Evolutionary conservation across 2,329 filamentous ascomycete genomes (phyloP).

Genomic region (Aspergillus brasiliensis): DNA sequence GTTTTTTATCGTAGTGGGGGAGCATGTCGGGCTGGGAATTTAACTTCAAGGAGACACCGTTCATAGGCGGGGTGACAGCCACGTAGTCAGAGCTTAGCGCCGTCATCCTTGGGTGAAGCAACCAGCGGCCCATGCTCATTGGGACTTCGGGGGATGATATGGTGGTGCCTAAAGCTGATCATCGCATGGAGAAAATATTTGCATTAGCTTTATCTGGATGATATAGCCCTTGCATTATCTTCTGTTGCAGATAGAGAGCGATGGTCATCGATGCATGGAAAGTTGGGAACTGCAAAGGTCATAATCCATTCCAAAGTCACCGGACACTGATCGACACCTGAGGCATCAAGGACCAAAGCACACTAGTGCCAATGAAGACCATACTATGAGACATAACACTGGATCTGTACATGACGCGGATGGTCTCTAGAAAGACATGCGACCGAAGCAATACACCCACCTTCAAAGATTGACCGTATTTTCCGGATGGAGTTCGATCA

Average conservation of each 20-base stretch:
- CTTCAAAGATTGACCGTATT: too few species aligned
- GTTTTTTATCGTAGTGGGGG: background rate
- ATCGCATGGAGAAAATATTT: background rate
- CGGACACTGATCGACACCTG: background rate
- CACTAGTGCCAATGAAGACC: too few species aligned
- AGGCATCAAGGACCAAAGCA: background rate
- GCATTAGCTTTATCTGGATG: background rate
- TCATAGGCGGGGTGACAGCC: background rate
- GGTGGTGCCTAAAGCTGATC: background rate
- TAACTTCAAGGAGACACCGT: background rate
- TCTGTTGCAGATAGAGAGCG: background rate
- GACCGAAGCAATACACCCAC: too few species aligned
- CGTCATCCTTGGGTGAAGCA: background rate
- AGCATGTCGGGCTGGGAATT: background rate
- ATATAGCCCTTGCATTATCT: conserved; percentile 1
- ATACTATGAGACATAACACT: too few species aligned
- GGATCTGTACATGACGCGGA: too few species aligned
- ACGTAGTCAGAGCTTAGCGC: background rate
- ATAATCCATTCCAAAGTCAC: background rate
- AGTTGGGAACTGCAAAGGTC: background rate
- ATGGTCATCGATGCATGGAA: background rate
- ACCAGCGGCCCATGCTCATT: background rate
- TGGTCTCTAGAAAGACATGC: too few species aligned
- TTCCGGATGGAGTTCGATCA: too few species aligned
- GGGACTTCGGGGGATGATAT: background rate